Evolutionary conservation across 2,329 filamentous ascomycete genomes (phyloP).

Genomic region (Alternaria dauci): DNA sequence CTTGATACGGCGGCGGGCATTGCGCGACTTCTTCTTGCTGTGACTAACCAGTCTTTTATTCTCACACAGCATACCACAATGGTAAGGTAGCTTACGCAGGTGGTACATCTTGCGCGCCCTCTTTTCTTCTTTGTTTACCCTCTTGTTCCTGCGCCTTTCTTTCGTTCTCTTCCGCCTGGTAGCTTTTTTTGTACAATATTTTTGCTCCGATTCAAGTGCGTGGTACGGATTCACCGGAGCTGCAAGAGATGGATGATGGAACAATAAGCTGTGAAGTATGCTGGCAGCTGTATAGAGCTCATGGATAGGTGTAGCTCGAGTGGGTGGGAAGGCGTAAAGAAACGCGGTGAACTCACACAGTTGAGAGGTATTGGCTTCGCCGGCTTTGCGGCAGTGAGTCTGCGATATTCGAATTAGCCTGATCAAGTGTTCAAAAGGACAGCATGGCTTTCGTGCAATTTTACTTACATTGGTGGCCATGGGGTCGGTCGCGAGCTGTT

Average conservation of each 20-base stretch:
- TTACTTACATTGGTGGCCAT: background rate
- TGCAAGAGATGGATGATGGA: background rate
- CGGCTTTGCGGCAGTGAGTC: background rate
- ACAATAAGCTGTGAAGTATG: background rate
- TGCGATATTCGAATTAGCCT: background rate
- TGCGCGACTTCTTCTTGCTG: background rate
- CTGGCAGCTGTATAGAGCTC: background rate
- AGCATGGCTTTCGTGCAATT: too few species aligned
- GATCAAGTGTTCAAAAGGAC: too few species aligned
- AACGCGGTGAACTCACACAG: background rate
- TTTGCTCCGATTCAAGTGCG: background rate
- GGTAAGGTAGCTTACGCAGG: background rate
- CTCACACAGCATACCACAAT: background rate
- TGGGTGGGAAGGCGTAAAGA: background rate
- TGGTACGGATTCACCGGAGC: background rate
- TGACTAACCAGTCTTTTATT: background rate
- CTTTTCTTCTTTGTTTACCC: background rate
- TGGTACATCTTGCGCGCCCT: background rate
- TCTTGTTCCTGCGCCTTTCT: background rate
- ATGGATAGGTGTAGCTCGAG: too few species aligned
- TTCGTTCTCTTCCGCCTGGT: background rate
- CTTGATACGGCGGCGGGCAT: background rate
- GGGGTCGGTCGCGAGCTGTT: background rate
- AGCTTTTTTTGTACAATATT: background rate
- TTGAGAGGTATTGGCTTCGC: background rate